Evolutionary conservation across 2,329 filamentous ascomycete species (phyloP).

Genomic region (Parafenestella ontariensis): DNA sequence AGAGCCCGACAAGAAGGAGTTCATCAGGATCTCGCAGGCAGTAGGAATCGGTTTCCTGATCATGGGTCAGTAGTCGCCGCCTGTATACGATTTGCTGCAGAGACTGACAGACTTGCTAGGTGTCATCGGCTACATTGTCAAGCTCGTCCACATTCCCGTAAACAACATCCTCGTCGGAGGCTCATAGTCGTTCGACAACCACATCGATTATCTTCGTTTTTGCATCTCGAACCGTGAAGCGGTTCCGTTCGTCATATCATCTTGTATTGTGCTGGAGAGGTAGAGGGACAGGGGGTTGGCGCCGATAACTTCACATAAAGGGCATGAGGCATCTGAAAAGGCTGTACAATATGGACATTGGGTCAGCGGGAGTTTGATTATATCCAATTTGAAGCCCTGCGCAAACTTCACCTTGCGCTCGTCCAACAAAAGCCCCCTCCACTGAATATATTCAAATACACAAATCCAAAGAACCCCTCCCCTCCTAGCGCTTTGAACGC

Average conservation of each 20-base stretch:
- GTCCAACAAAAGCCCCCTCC: neutral
- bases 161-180: conserved; percentile 61
- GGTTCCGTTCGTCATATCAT: conserved; percentile 23
- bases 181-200: conserved; percentile 35
- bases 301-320: neutral
- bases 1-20: conserved; percentile 53
- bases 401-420: conserved; percentile 10
- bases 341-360: conserved; percentile 44
- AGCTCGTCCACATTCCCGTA: conserved; percentile 61
- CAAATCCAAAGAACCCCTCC: neutral
- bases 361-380: conserved; percentile 47
- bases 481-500: neutral
- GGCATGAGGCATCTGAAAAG: conserved; percentile 21
- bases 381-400: conserved; percentile 37
- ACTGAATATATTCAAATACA: neutral
- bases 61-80: conserved; percentile 48
- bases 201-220: conserved; percentile 18
- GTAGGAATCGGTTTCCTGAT: conserved; percentile 61
- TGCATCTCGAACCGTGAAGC: conserved; percentile 9
- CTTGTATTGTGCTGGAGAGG: conserved; percentile 13
- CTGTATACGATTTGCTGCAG: neutral
- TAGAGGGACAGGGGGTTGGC: neutral
- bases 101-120: conserved; percentile 25
- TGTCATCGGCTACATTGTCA: conserved; percentile 60
- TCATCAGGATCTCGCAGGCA: conserved; percentile 57